Conservation (phyloP, 2,329 filamentous ascomycete genomes). For the Thielaviopsis ethacetica region DNA sequence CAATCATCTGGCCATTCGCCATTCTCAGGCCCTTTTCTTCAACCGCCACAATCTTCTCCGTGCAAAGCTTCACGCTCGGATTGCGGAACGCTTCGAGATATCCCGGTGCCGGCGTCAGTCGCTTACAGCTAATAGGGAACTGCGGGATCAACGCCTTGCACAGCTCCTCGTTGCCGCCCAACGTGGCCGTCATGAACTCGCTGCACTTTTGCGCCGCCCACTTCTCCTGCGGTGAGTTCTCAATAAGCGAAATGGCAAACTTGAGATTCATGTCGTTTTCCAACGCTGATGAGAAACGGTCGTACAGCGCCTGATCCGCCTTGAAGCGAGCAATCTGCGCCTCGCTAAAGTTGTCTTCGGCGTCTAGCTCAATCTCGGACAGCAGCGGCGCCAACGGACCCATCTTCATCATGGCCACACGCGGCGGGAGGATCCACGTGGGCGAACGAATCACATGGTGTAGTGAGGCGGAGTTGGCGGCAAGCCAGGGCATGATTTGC, state of each 20-base stretch:
- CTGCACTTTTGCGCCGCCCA: constrained; percentile 24
- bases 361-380: constrained; percentile 15
- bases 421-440: constrained; percentile 26
- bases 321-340: constrained; percentile 31
- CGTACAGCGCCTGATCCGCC: constrained; percentile 28
- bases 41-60: constrained; percentile 27
- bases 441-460: constrained; percentile 27
- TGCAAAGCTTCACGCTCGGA: constrained; percentile 32
- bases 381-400: constrained; percentile 20
- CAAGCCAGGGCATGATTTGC: constrained; percentile 35
- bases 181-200: constrained; percentile 30
- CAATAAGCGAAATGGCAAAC: constrained; percentile 27
- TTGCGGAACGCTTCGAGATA: constrained; percentile 31
- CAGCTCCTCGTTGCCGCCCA: constrained; percentile 32
- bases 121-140: constrained; percentile 30
- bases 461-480: constrained; percentile 24
- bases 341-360: constrained; percentile 14
- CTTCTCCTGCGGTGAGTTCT: constrained; percentile 24
- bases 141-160: constrained; percentile 34
- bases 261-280: constrained; percentile 28
- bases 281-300: constrained; percentile 28
- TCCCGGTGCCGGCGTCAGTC: constrained; percentile 33
- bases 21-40: constrained; percentile 32
- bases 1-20: constrained; percentile 28
- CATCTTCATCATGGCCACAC: constrained; percentile 18